These are phyloP conservation scores for Mycosphaerella sp. DNA, from an alignment of 2,329 filamentous ascomycete genomes.

Conservation along the genomic window DNA sequence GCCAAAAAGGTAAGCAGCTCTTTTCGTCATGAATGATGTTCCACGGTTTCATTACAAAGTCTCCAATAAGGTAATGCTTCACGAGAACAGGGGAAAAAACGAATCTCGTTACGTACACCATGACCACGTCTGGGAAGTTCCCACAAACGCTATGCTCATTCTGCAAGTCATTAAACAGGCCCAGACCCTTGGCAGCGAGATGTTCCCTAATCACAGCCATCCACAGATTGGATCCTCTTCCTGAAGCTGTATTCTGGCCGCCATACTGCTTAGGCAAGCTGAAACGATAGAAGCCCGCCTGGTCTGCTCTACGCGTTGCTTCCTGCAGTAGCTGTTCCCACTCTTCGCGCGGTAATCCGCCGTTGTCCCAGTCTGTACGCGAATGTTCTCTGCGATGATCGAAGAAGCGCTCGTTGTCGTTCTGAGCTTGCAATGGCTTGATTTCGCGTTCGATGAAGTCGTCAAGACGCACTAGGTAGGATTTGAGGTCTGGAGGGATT, in stretches of 20 bases:
- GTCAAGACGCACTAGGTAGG: constrained; percentile 49
- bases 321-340: constrained; percentile 53
- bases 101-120: constrained; percentile 47
- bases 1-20: too few relatives aligned
- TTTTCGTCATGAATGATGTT: too few relatives aligned
- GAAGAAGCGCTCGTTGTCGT: constrained; percentile 60
- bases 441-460: constrained; percentile 53
- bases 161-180: constrained; percentile 58
- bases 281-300: constrained; percentile 56
- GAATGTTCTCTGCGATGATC: constrained; percentile 58
- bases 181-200: constrained; percentile 53
- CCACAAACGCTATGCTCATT: constrained; percentile 58
- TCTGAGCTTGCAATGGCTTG: constrained; percentile 48
- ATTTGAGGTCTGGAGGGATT: constrained; percentile 46
- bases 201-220: constrained; percentile 59
- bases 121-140: constrained; percentile 57
- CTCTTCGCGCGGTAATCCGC: constrained; percentile 51
- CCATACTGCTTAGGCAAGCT: constrained; percentile 52
- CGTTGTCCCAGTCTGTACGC: constrained; percentile 55
- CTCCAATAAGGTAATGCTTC: too few relatives aligned
- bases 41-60: too few relatives aligned
- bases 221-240: constrained; percentile 51
- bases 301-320: constrained; percentile 49
- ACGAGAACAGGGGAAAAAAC: too few relatives aligned
- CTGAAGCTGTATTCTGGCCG: constrained; percentile 43